Conservation (phyloP, 2,329 filamentous ascomycete genomes). For the Paecilomyces dactylethromorphus region DNA sequence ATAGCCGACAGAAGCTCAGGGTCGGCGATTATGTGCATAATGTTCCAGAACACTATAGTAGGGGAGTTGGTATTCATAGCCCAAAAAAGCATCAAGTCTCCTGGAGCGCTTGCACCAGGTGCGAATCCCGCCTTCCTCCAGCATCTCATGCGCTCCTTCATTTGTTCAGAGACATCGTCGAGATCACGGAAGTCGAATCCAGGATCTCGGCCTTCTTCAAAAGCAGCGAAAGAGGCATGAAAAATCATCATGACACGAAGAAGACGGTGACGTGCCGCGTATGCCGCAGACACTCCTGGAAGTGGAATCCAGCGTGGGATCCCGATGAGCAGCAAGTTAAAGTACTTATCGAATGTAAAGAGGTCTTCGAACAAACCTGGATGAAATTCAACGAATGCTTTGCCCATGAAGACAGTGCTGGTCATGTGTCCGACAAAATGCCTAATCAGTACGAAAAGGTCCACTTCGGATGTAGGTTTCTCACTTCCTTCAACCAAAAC, state of each 20-base stretch:
- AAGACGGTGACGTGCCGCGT: conserved; percentile 40
- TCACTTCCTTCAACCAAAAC: conserved; percentile 34
- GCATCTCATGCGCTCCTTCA: conserved; percentile 35
- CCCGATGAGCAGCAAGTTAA: conserved; percentile 49
- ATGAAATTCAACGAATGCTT: conserved; percentile 45
- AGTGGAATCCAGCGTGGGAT: conserved; percentile 51
- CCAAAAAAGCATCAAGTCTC: conserved; percentile 49
- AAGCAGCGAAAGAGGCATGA: conserved; percentile 36
- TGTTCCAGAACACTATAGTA: conserved; percentile 47
- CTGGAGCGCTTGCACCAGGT: conserved; percentile 29
- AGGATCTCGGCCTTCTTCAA: conserved; percentile 36
- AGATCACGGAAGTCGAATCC: conserved; percentile 41
- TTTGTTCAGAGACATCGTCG: conserved; percentile 42
- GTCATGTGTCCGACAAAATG: conserved; percentile 50
- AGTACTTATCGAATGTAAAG: conserved; percentile 49
- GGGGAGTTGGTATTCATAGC: conserved; percentile 49
- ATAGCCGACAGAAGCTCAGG: conserved; percentile 35
- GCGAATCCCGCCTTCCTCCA: conserved; percentile 34
- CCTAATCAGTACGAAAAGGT: conserved; percentile 47
- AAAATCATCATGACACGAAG: conserved; percentile 34
- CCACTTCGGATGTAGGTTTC: conserved; percentile 40
- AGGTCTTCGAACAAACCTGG: conserved; percentile 50
- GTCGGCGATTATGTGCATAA: conserved; percentile 41
- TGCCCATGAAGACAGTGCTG: conserved; percentile 46
- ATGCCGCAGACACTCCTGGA: conserved; percentile 43